Evolutionary conservation across 352 stramenopile genomes (phyloP), one percentile per base, ranked within the genome.

Genomic region (Phytophthora cryptogea): DNA sequence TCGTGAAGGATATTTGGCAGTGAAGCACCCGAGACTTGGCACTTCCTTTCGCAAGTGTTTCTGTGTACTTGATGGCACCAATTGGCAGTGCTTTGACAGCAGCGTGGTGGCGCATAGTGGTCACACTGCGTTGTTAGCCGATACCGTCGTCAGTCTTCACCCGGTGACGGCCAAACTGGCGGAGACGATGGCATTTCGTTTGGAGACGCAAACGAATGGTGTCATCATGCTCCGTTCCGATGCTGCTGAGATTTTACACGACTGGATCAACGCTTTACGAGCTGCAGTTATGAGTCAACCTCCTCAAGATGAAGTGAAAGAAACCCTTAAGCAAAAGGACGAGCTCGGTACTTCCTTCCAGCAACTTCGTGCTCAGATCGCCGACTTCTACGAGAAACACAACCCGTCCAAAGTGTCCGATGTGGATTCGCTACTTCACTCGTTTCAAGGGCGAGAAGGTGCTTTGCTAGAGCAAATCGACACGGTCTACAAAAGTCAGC

Each of bases 371-470:
- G 54, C 56, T 8, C 59, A 73, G 0, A 62, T 98, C 20, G 41
- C 87, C 0, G 68, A 51, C 14, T 97, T 97, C 44, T 98, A 97
- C 59, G 74, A 92, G 54, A 86, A 88, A 23, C 86, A 97, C 54
- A 90, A 95, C 54, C 86, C 89, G 2, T 78, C 86, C 20, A 97
- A 98, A 43, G 66, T 90, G 3, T 52, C 55, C 0, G 89, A 98
- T 9, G 90, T 98, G 0, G 74, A 80, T 8, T 65, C 66, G 1
- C 49, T 92, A 3, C 53, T 92, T n/a, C 61, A 70, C 0, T 76
- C 76, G 0, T 92, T 90, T 37, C 27, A 71, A 37, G 83, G 81
- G 8, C 66, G 78, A 2, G 83, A 92, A 51, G 54, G 54, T 7
- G 61, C 70, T 17, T 51, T 92, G 0, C 50, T 92, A 0, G 41